These are phyloP conservation scores for Sparassis latifolia DNA, from an alignment of 1,284 basidiomycete genomes.

Conservation along the genomic window DNA sequence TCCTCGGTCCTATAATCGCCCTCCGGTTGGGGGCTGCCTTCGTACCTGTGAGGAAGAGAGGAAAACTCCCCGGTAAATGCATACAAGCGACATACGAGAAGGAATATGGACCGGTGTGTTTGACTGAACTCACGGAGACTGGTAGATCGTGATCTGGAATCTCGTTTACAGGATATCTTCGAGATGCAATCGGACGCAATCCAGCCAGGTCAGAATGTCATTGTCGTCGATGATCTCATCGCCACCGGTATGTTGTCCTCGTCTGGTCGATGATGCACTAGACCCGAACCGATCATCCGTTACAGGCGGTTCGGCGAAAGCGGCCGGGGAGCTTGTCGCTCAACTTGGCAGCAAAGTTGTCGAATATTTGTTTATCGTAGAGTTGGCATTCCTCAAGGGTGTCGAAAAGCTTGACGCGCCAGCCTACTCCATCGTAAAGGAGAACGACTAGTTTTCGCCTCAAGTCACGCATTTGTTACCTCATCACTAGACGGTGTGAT, in stretches of 20 bases:
- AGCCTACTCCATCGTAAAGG: slow-evolving; percentile 78
- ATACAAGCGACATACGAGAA: slow-evolving; percentile 81
- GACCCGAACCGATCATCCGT: neutral
- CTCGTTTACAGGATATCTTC: slow-evolving; percentile 68
- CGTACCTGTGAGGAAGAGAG: slow-evolving; percentile 91
- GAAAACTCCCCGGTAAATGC: slow-evolving; percentile 89
- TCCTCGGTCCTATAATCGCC: slow-evolving; percentile 91
- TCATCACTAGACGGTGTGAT: too few species aligned
- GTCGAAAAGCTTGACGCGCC: slow-evolving; percentile 79
- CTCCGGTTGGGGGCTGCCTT: slow-evolving; percentile 90
- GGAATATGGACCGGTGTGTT: slow-evolving; percentile 83
- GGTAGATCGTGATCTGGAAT: slow-evolving; percentile 1
- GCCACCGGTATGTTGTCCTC: slow-evolving; percentile 71
- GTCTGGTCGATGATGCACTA: neutral
- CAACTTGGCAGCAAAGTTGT: slow-evolving; percentile 80
- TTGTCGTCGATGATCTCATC: slow-evolving; percentile 94
- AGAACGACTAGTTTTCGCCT: slow-evolving; percentile 47
- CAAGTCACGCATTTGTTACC: too few species aligned
- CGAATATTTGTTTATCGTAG: slow-evolving; percentile 95
- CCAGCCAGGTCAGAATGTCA: slow-evolving; percentile 74
- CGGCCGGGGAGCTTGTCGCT: slow-evolving; percentile 86
- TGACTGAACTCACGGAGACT: neutral
- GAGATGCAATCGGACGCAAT: slow-evolving; percentile 94
- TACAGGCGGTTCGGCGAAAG: slow-evolving; percentile 87
- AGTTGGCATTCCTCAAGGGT: slow-evolving; percentile 81